phyloP scores from a whole-genome alignment of 1,139 yeast species.

The Hemisphaericaspora lyxosophila region DNA sequence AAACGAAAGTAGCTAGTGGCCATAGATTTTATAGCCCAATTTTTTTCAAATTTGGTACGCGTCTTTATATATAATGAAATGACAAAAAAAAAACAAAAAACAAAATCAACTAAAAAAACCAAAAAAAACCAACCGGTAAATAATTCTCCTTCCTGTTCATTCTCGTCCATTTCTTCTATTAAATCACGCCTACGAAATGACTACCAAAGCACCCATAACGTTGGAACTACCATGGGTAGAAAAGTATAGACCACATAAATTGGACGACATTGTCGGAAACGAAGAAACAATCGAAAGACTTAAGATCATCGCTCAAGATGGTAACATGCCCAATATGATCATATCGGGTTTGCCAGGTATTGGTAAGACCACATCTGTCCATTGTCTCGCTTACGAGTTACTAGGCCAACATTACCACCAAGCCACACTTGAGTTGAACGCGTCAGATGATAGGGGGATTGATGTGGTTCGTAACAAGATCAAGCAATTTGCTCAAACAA shows the following conservation, averaged over 20 bases:
- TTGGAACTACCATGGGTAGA: conserved; percentile 77
- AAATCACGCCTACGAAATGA: conserved; percentile 6
- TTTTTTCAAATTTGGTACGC: no score
- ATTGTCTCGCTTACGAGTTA: conserved; percentile 83
- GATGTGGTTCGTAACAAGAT: conserved; percentile 50
- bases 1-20: no score
- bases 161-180: neutral
- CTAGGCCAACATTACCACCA: conserved; percentile 72
- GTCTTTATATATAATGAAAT: no score
- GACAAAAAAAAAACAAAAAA: no score
- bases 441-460: conserved; percentile 52
- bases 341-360: conserved; percentile 95
- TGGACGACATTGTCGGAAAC: conserved; percentile 90
- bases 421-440: conserved; percentile 81
- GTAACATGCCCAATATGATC: conserved; percentile 96
- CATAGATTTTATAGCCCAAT: no score
- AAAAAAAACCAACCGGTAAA: neutral
- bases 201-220: conserved; percentile 13
- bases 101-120: no score
- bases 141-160: neutral
- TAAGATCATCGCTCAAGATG: conserved; percentile 82
- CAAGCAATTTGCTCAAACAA: conserved; percentile 69
- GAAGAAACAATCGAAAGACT: conserved; percentile 85
- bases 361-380: conserved; percentile 92
- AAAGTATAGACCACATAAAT: conserved; percentile 78